Conservation (phyloP, 805 yeast species). For the Lipomyces anomalus region DNA sequence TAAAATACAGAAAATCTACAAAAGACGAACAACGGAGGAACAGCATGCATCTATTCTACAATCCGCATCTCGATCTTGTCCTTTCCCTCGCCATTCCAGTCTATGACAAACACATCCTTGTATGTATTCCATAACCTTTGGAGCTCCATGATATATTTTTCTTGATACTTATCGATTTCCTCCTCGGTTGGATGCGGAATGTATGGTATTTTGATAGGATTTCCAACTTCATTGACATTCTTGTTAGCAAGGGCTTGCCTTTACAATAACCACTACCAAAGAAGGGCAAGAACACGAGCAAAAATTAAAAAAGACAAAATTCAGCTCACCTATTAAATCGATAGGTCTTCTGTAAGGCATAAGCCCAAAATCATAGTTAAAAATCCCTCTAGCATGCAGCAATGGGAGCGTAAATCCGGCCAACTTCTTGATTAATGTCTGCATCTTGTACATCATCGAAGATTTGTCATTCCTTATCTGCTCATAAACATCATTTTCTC, state of each 20-base stretch:
- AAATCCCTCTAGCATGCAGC: conserved; percentile 85
- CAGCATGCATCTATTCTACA: conserved; percentile 18
- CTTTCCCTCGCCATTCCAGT: conserved; percentile 17
- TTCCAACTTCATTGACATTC: no score
- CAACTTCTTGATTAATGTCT: conserved; percentile 61
- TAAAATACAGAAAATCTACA: no score
- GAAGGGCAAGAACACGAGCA: no score
- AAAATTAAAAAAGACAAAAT: no score
- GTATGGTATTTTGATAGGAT: conserved; percentile 44
- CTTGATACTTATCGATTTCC: conserved; percentile 66
- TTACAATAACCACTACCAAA: no score
- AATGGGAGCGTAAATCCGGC: conserved; percentile 86
- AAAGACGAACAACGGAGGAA: no score
- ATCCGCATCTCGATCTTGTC: conserved; percentile 16
- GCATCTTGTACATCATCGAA: conserved; percentile 51
- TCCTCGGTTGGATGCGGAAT: conserved; percentile 41
- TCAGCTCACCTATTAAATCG: conserved; percentile 59
- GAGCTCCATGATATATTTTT: conserved; percentile 59
- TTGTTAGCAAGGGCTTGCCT: no score
- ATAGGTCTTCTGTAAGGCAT: conserved; percentile 80
- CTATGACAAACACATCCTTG: conserved; percentile 42
- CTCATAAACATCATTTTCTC: conserved; percentile 67
- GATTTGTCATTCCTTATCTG: conserved; percentile 42
- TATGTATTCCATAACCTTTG: conserved; percentile 59
- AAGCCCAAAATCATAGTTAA: conserved; percentile 87